Conservation (phyloP, 1,284 basidiomycete genomes). For the Rhodotorula sp. region DNA sequence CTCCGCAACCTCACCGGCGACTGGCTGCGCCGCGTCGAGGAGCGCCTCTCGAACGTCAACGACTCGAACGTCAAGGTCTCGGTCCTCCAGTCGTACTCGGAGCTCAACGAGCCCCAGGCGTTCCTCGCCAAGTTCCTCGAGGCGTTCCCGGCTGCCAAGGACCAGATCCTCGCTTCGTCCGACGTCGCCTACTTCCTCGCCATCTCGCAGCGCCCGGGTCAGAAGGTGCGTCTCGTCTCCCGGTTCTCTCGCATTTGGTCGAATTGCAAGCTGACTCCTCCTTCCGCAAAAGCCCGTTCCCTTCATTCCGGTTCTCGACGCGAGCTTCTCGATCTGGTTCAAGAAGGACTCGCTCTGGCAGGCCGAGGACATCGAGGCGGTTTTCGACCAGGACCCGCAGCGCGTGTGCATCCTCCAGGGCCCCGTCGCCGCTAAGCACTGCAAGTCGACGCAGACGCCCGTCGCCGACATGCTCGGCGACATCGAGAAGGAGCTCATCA, state of each 20-base stretch:
- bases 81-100: slow-evolving; percentile 81
- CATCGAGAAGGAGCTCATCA: slow-evolving; percentile 75
- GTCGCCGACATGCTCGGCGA: slow-evolving; percentile 88
- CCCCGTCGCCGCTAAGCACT: slow-evolving; percentile 88
- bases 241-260: fast-evolving
- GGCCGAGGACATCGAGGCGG: slow-evolving; percentile 96
- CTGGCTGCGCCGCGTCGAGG: slow-evolving; percentile 94
- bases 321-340: slow-evolving; percentile 94
- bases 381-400: slow-evolving; percentile 97
- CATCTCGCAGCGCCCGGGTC: slow-evolving; percentile 89
- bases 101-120: slow-evolving; percentile 76
- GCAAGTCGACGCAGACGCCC: slow-evolving; percentile 82
- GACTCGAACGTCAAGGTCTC: slow-evolving; percentile 74
- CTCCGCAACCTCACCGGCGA: slow-evolving; percentile 93
- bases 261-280: background rate
- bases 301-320: slow-evolving; percentile 96
- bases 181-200: slow-evolving; percentile 94
- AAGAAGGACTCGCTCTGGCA: slow-evolving; percentile 83
- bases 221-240: slow-evolving; percentile 61
- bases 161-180: slow-evolving; percentile 89
- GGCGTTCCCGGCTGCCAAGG: slow-evolving; percentile 74
- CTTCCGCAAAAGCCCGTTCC: slow-evolving; percentile 66
- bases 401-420: slow-evolving; percentile 97
- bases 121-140: slow-evolving; percentile 82
- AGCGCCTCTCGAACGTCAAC: slow-evolving; percentile 93